Evolutionary conservation across 805 yeast species (phyloP), one percentile per base, ranked within the genome.

Genomic region (Starmerella roubikii): DNA sequence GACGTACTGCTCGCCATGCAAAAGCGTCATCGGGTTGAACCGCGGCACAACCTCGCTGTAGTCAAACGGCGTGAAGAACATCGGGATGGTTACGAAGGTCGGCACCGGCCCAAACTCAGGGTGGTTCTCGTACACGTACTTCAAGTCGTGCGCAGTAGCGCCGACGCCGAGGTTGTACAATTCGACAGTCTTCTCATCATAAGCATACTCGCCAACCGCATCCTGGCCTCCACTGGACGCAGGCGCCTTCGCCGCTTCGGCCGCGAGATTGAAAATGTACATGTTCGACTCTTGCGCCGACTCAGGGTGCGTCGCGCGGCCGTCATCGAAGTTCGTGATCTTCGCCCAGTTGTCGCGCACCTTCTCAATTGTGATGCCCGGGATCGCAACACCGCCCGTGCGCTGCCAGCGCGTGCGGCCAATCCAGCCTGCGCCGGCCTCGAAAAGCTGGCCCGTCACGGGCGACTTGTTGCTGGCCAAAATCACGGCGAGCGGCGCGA

Each of bases 341-440:
- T 69, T 72, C 10, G 54, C 62, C 76, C 91, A 74, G 56, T 78
- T 66, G 37, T 76, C 78, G 39, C 69, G 65, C 44, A 88, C 65
- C 51, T 72, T 71, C 61, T 88, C 97, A 17, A 83, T 77, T 13
- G 73, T 64, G 30, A 71, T 64, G 25, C 55, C 58, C 17, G 60
- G 62, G 32, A 69, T 72, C 27, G 73, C 69, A 13, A 80, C 80
- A 50, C 98, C 97, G 47, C 76, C 75, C 39, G 93, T 78, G 58
- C 95, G 74, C 65, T 88, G 93, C 88, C 91, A 86, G 66, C 96
- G 74, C 30, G 95, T 86, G 60, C 74, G 74, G 54, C 94, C 96
- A 51, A 82, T 68, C 95, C 96, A 88, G 31, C 95, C 97, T 42
- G 91, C 94, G 50, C 97, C 98, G 50, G 76, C 78, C 67, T 88